Evolutionary conservation across 2,329 filamentous ascomycete genomes (phyloP).

Genomic region (Malbranchea zuffiana): DNA sequence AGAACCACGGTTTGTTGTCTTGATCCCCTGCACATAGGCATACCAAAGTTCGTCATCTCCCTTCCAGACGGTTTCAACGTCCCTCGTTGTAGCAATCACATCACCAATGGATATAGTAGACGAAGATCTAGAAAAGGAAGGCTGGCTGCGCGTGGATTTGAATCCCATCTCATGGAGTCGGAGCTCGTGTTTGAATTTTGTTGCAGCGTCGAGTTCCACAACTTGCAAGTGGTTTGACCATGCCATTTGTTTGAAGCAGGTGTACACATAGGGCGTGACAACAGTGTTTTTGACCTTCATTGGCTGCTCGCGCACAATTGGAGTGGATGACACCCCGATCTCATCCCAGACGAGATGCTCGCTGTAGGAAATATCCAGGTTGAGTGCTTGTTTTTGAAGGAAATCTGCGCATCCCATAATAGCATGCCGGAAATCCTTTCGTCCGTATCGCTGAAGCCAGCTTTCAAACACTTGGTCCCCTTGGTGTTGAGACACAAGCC

Average conservation of each 20-base stretch:
- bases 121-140: constrained; percentile 15
- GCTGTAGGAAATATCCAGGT: constrained; percentile 33
- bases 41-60: constrained; percentile 51
- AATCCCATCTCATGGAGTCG: constrained; percentile 3
- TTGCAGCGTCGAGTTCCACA: constrained; percentile 35
- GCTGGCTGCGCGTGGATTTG: background rate
- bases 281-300: constrained; percentile 39
- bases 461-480: constrained; percentile 32
- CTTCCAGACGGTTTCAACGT: constrained; percentile 47
- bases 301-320: constrained; percentile 23
- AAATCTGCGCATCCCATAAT: constrained; percentile 52
- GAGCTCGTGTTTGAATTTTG: constrained; percentile 9
- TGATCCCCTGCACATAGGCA: constrained; percentile 53
- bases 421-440: constrained; percentile 52
- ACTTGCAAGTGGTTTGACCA: constrained; percentile 39
- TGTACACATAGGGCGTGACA: constrained; percentile 58
- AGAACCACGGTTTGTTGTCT: constrained; percentile 24
- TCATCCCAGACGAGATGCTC: constrained; percentile 47
- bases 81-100: constrained; percentile 39
- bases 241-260: constrained; percentile 51
- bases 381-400: constrained; percentile 53
- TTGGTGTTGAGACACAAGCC: constrained; percentile 43
- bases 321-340: constrained; percentile 23
- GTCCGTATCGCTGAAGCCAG: constrained; percentile 45
- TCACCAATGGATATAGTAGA: constrained; percentile 40